A percentile compares a stretch with the other conserved stretches of the same genome.
These are phyloP conservation scores for Pythium apleroticum DNA, from an alignment of 352 stramenopile species.

Conservation along the genomic window DNA sequence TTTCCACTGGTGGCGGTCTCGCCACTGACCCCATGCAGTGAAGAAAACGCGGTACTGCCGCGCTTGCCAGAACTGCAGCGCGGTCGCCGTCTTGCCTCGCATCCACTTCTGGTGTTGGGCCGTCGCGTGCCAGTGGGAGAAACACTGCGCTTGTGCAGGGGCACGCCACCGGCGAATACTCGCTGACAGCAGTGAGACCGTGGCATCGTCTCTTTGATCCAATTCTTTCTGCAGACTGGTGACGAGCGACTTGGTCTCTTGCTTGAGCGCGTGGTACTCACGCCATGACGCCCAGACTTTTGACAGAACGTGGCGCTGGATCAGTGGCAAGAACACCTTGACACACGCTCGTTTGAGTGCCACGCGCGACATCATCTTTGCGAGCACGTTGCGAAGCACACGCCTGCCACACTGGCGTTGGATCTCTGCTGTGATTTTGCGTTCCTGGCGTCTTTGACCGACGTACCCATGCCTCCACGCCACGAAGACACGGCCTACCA, in stretches of 20 bases:
- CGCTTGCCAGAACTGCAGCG: constrained; percentile 11
- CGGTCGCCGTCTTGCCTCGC: constrained; percentile 6
- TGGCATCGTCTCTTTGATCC: background rate
- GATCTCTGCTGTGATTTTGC: background rate
- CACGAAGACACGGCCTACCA: background rate
- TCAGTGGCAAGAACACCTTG: constrained; percentile 14
- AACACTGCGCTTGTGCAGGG: background rate
- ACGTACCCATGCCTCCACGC: background rate
- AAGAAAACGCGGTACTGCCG: background rate
- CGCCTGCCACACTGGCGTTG: background rate
- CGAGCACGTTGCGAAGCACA: background rate
- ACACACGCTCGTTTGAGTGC: constrained; percentile 12
- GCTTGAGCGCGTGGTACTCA: constrained; percentile 7
- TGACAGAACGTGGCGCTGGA: constrained; percentile 7
- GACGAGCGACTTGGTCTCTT: background rate
- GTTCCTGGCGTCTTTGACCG: background rate
- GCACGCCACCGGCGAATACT: constrained; percentile 6
- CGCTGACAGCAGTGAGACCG: background rate
- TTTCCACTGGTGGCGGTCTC: background rate
- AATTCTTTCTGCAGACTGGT: background rate
- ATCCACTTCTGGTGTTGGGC: constrained; percentile 8
- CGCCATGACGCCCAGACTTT: constrained; percentile 5
- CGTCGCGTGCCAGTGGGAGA: constrained; percentile 5
- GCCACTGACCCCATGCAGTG: constrained; percentile 11
- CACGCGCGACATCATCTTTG: constrained; percentile 13